Conservation (phyloP, 345 rosid genomes). For the Aegle marmelos region DNA sequence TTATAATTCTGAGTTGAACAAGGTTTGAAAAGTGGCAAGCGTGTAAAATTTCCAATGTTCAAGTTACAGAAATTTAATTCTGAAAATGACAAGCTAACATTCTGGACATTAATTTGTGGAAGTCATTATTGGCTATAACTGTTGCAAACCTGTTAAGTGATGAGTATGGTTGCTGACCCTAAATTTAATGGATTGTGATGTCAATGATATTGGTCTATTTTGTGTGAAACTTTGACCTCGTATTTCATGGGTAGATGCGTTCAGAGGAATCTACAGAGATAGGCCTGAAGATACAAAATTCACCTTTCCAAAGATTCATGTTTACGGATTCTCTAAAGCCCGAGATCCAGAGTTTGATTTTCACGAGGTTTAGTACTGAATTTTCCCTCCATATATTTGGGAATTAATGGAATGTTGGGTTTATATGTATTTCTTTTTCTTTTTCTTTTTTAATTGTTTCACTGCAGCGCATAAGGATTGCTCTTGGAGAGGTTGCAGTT, state of each 20-base stretch:
- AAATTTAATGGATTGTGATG: background rate
- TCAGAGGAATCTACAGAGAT: conserved; percentile 60
- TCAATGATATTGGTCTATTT: background rate
- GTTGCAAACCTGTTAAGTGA: background rate
- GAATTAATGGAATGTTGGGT: background rate
- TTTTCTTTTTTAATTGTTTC: background rate
- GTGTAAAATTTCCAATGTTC: background rate
- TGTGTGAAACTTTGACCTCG: background rate
- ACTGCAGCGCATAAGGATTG: conserved; percentile 75
- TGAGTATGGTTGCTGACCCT: background rate
- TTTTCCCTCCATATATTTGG: background rate
- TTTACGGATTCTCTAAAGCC: conserved; percentile 93
- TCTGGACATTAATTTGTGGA: background rate
- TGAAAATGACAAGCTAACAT: background rate
- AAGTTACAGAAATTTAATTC: background rate
- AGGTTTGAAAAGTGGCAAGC: background rate
- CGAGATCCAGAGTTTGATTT: conserved; percentile 89
- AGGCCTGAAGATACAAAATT: conserved; percentile 36
- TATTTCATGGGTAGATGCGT: conserved; percentile 52
- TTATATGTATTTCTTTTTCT: background rate
- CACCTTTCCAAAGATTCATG: conserved; percentile 68
- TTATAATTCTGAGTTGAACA: background rate
- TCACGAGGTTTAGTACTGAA: conserved; percentile 57
- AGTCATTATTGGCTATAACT: background rate
- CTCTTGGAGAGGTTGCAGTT: conserved; percentile 67